Evolutionary conservation across 352 stramenopile genomes (phyloP).

Genomic region (Phytophthora cactorum): DNA sequence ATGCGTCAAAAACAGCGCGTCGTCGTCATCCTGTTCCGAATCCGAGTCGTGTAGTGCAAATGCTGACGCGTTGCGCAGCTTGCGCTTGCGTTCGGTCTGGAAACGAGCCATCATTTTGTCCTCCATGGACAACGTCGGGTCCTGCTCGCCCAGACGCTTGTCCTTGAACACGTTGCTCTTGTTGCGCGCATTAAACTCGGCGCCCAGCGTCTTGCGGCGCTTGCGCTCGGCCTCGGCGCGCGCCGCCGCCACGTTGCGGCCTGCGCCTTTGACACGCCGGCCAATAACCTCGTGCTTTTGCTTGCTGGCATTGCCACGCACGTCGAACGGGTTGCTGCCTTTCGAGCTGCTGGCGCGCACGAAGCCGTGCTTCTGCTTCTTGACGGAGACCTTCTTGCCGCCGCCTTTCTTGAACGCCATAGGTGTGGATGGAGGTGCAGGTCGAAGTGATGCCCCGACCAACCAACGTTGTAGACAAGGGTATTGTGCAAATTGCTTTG

Average conservation of each 20-base stretch:
- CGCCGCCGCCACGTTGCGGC: slow-evolving; percentile 87
- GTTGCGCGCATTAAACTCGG: slow-evolving; percentile 83
- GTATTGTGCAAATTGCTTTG: too few species aligned
- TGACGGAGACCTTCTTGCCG: slow-evolving; percentile 39
- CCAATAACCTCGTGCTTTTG: slow-evolving; percentile 93
- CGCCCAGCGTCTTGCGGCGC: slow-evolving; percentile 84
- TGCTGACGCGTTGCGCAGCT: slow-evolving; percentile 74
- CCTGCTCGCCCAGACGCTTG: slow-evolving; percentile 84
- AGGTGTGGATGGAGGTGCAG: slow-evolving; percentile 1
- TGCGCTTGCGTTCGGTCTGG: slow-evolving; percentile 88
- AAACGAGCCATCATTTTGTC: slow-evolving; percentile 94
- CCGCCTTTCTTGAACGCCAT: slow-evolving; percentile 61
- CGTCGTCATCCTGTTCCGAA: slow-evolving; percentile 68
- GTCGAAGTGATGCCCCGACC: too few species aligned
- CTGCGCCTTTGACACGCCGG: slow-evolving; percentile 87
- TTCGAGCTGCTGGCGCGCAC: slow-evolving; percentile 26
- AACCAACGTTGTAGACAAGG: too few species aligned
- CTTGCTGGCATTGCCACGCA: slow-evolving; percentile 76
- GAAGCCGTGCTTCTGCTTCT: slow-evolving; percentile 32
- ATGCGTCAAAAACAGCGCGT: slow-evolving; percentile 78
- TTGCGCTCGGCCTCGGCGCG: slow-evolving; percentile 85
- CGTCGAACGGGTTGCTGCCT: slow-evolving; percentile 91
- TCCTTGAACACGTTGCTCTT: slow-evolving; percentile 92
- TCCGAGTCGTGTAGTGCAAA: slow-evolving; percentile 86
- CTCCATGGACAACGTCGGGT: slow-evolving; percentile 87